Evolutionary conservation across 2,329 filamentous ascomycete species (phyloP), one percentile per base, ranked within the genome.

Genomic region (Pezicula rhizophila): DNA sequence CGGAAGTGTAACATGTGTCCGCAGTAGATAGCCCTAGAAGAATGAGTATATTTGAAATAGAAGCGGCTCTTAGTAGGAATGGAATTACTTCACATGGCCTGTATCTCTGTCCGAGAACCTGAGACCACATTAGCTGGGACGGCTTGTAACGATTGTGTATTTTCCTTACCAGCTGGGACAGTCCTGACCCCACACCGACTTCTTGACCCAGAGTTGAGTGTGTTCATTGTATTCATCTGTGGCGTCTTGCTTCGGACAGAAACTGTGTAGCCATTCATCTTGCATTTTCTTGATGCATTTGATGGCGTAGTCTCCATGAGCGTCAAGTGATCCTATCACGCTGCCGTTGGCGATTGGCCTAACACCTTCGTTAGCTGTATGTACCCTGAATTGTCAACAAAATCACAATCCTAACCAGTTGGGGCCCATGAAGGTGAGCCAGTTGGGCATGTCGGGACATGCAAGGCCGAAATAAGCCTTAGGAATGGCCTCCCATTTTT

Each of bases 151-250:
- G 33, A 35, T n/a, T 35, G 33, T n/a, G 33, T n/a, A n/a, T 4
- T 35, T 35, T 35, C 33, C 33, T 35, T 42, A 42, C 40, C 40
- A 42, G 40, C 40, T 42, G n/a, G 18, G 17, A 17, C 40, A 72
- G 12, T 60, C 59, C 3, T 67, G 62, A 3, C 68, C 63, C 74
- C 75, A 78, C 3, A 70, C 68, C 2, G 73, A 76, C 28, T 73
- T 70, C 37, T 73, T 73, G 73, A 78, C 76, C 54, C 77, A 76
- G 2, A 64, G 56, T 3, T 64, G 61, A 34, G 72, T 68, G 62
- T 72, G 76, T 62, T 65, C 71, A 57, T 67, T 70, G 65, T 70
- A 79, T 59, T 77, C 73, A 20, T 70, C 68, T 12, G 73, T 70
- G 10, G 73, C 74, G 0, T 58, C 67, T 38, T 67, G 64, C 0